Percentiles rank a stretch among this genome's conserved stretches.
Evolutionary conservation across 2,329 filamentous ascomycete species (phyloP).

Genomic region (Xylaria sp.): DNA sequence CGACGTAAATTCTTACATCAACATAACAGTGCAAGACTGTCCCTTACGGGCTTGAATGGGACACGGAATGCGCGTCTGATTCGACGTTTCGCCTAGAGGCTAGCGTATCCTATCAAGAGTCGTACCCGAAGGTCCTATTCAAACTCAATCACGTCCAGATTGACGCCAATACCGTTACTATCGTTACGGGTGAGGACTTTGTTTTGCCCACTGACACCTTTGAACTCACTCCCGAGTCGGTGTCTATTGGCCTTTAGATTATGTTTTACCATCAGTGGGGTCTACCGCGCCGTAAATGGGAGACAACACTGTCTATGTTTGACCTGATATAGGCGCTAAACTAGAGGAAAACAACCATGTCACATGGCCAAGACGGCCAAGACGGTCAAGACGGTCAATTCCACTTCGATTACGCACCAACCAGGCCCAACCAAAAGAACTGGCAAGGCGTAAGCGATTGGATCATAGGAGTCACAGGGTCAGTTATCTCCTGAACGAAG

Average conservation of each 20-base stretch:
- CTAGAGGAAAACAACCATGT: background rate
- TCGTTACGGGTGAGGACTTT: conserved; percentile 20
- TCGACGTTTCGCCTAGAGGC: conserved; percentile 13
- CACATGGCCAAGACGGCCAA: too few relatives aligned
- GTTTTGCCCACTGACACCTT: conserved; percentile 18
- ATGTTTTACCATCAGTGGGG: background rate
- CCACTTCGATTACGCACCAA: too few relatives aligned
- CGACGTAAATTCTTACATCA: conserved; percentile 9
- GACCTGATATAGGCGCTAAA: conserved; percentile 1
- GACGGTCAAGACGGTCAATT: too few relatives aligned
- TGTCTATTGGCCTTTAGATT: conserved; percentile 15
- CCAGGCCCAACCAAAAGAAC: too few relatives aligned
- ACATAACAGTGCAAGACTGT: conserved; percentile 16
- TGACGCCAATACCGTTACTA: background rate
- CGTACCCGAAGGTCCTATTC: conserved; percentile 18
- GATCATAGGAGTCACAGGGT: too few relatives aligned
- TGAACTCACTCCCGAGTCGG: conserved; percentile 10
- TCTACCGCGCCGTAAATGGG: background rate
- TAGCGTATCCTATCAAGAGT: conserved; percentile 23
- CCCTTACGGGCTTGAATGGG: conserved; percentile 17
- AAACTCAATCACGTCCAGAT: conserved; percentile 25
- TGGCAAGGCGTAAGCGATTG: too few relatives aligned
- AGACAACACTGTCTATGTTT: background rate
- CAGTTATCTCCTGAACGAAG: too few relatives aligned
- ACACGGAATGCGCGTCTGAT: conserved; percentile 19